phyloP scores from a whole-genome alignment of 1,284 basidiomycete genomes.

The Neonothopanus nambi region DNA sequence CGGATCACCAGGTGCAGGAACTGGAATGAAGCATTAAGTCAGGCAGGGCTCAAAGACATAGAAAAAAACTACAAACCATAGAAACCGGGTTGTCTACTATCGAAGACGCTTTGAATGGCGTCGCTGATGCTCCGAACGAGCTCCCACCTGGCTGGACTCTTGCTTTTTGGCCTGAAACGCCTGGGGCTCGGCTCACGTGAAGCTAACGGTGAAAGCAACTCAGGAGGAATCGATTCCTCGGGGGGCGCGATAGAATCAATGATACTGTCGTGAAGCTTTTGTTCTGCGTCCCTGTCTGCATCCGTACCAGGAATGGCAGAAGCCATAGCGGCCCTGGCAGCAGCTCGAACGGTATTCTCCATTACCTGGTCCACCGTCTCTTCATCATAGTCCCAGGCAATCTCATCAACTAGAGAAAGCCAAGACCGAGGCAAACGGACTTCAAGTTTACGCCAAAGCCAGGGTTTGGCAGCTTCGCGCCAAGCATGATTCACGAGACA shows the following conservation, averaged over 20 bases:
- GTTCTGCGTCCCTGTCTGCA: slow-evolving; percentile 41
- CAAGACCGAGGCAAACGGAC: slow-evolving; percentile 76
- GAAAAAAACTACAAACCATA: slow-evolving; percentile 52
- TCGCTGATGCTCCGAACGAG: slow-evolving; percentile 73
- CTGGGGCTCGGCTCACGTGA: slow-evolving; percentile 80
- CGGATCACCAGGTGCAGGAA: slow-evolving; percentile 70
- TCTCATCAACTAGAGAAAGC: slow-evolving; percentile 76
- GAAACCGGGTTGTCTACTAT: slow-evolving; percentile 60
- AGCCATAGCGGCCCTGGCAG: slow-evolving; percentile 56
- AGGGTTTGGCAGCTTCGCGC: slow-evolving; percentile 77
- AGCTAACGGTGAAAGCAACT: slow-evolving; percentile 71
- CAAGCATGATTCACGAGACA: slow-evolving; percentile 74
- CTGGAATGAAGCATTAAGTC: slow-evolving; percentile 36
- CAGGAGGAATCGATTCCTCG: slow-evolving; percentile 64
- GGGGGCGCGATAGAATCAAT: slow-evolving; percentile 49
- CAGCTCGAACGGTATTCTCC: slow-evolving; percentile 60
- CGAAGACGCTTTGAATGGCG: slow-evolving; percentile 68
- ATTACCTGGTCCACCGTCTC: slow-evolving; percentile 65
- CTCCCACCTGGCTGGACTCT: slow-evolving; percentile 80
- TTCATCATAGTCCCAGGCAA: slow-evolving; percentile 70
- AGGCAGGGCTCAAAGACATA: slow-evolving; percentile 3
- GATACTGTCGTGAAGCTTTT: slow-evolving; percentile 60
- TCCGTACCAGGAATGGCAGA: slow-evolving; percentile 32
- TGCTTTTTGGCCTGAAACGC: slow-evolving; percentile 69
- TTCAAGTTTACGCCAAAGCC: slow-evolving; percentile 79